phyloP scores from a whole-genome alignment of 352 stramenopile species.

The Phytophthora ramorum region DNA sequence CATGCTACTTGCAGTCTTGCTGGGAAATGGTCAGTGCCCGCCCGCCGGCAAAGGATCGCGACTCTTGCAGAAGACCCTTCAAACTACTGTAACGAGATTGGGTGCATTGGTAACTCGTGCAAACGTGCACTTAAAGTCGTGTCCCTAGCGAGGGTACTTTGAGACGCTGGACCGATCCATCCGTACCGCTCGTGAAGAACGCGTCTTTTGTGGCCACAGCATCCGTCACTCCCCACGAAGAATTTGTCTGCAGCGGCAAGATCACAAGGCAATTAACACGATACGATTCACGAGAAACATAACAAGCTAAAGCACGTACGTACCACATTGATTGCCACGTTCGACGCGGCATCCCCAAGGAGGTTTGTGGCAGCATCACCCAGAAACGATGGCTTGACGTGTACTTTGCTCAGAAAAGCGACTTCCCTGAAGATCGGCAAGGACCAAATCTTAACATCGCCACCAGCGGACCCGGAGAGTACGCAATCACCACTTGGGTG shows the following conservation, averaged over 20 bases:
- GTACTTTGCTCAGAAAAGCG: constrained; percentile 73
- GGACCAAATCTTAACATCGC: constrained; percentile 91
- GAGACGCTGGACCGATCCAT: constrained; percentile 84
- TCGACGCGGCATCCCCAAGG: constrained; percentile 80
- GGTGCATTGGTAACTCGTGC: constrained; percentile 6
- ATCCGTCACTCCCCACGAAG: constrained; percentile 86
- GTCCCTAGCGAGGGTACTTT: constrained; percentile 56
- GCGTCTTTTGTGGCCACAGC: constrained; percentile 78
- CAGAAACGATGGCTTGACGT: constrained; percentile 84
- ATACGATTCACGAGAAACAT: background rate
- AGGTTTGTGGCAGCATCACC: constrained; percentile 80
- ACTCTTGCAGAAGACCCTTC: constrained; percentile 35
- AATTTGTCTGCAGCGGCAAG: constrained; percentile 62
- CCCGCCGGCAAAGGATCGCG: constrained; percentile 30
- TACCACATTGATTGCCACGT: constrained; percentile 89
- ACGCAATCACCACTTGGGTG: constrained; percentile 84
- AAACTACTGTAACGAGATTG: constrained; percentile 5
- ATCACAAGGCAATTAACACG: constrained; percentile 4
- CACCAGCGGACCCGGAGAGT: constrained; percentile 81
- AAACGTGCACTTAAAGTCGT: constrained; percentile 22
- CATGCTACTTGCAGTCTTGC: constrained; percentile 36
- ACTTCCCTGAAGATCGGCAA: constrained; percentile 87
- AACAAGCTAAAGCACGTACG: constrained; percentile 19
- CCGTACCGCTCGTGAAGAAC: constrained; percentile 87
- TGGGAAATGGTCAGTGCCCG: constrained; percentile 19